Percentiles rank a stretch among this genome's conserved stretches.
These are phyloP conservation scores for Irpex lacteus DNA, from an alignment of 1,284 basidiomycete genomes.

Conservation along the genomic window DNA sequence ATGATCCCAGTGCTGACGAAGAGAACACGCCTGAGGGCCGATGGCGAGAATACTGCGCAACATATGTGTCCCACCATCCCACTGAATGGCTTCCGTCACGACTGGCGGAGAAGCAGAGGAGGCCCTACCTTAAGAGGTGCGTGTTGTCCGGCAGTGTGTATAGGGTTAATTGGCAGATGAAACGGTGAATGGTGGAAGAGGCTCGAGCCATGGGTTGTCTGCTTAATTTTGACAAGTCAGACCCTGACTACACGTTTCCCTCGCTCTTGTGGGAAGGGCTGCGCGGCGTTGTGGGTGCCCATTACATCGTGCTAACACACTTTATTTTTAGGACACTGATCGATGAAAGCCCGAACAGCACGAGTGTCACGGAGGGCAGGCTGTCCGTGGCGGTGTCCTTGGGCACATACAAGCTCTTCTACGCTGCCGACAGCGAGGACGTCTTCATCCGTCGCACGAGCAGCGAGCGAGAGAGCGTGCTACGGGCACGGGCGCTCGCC, in stretches of 20 bases:
- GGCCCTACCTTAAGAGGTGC: constrained; percentile 28
- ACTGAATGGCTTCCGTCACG: constrained; percentile 64
- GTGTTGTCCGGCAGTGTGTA: constrained; percentile 6
- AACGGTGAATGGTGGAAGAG: neutral
- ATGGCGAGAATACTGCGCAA: constrained; percentile 88
- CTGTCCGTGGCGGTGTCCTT: constrained; percentile 63
- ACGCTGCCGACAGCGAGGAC: constrained; percentile 64
- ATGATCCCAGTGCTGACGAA: constrained; percentile 74
- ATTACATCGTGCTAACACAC: constrained; percentile 20
- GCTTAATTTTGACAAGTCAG: neutral
- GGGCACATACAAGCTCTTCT: constrained; percentile 73
- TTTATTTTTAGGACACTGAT: constrained; percentile 38
- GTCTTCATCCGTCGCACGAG: constrained; percentile 37
- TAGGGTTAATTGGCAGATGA: neutral
- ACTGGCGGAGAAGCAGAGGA: constrained; percentile 40
- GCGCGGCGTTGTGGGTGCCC: neutral
- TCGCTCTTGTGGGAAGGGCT: constrained; percentile 9
- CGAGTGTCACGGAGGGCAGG: constrained; percentile 23
- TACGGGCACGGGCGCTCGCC: constrained; percentile 42
- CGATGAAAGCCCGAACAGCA: constrained; percentile 26
- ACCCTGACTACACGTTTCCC: constrained; percentile 12
- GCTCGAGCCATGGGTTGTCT: neutral
- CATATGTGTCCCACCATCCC: constrained; percentile 71
- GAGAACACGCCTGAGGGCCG: constrained; percentile 46
- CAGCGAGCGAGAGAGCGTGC: constrained; percentile 35